These are phyloP conservation scores for Caryopteris hybrid DNA, from an alignment of 305 asterid genomes.

Conservation along the genomic window DNA sequence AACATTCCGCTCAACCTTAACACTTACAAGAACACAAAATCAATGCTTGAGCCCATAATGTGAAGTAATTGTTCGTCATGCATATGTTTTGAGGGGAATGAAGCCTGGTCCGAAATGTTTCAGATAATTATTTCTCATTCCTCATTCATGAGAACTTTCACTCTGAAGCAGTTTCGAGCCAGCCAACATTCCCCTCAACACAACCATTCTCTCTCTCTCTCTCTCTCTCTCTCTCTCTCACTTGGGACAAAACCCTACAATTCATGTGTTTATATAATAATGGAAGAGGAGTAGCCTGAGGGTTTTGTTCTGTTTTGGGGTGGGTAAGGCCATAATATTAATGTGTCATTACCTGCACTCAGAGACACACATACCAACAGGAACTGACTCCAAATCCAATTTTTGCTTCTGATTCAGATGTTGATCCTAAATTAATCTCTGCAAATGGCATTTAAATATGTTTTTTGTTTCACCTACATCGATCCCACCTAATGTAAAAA, in stretches of 20 bases:
- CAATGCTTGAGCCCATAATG: no score
- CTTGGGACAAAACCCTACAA: conserved; percentile 27
- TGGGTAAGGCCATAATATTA: background rate
- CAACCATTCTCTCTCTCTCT: background rate
- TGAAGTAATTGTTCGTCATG: no score
- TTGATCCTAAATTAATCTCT: conserved; percentile 37
- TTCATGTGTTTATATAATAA: conserved; percentile 26
- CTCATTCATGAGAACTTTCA: no score
- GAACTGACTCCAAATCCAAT: conserved; percentile 32
- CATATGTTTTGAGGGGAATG: conserved; percentile 87
- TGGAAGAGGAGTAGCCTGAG: no score
- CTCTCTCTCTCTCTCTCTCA: no score
- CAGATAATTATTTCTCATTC: conserved; percentile 9
- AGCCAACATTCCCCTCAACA: conserved; percentile 74
- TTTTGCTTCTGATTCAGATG: conserved; percentile 43
- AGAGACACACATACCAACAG: conserved; percentile 45
- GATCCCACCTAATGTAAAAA: conserved; percentile 23
- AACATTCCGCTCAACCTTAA: conserved; percentile 45
- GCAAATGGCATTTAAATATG: conserved; percentile 5
- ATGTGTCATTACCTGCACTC: conserved; percentile 14
- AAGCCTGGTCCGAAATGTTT: conserved; percentile 71
- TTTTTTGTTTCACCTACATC: no score
- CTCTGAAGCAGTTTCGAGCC: conserved; percentile 56
- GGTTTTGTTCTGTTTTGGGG: background rate
- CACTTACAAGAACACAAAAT: no score